A percentile compares a stretch with the other conserved stretches of the same genome.
Evolutionary conservation across 495 filamentous ascomycete species (phyloP).

Genomic region (Stereocaulon alpinum): DNA sequence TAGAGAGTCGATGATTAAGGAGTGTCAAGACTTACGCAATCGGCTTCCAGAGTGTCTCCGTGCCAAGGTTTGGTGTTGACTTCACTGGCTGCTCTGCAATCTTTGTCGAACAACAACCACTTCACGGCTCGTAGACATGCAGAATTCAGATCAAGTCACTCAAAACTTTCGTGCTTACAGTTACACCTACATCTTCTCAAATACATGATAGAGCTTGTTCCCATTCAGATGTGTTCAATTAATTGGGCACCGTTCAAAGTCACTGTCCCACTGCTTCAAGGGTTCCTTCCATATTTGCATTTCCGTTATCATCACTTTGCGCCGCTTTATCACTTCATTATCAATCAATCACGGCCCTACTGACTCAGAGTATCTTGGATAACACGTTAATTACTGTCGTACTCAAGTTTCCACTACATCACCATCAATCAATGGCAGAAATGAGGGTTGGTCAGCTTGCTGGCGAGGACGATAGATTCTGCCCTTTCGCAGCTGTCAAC

Average conservation of each 20-base stretch:
- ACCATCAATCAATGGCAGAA: not conserved
- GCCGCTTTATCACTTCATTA: too few relatives aligned
- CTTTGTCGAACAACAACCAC: not conserved
- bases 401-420: not conserved
- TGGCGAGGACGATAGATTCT: slow-evolving; percentile 38
- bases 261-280: too few relatives aligned
- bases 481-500: slow-evolving; percentile 46
- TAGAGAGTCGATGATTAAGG: too few relatives aligned
- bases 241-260: too few relatives aligned
- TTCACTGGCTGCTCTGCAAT: not conserved
- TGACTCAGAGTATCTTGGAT: not conserved
- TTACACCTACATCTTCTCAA: not conserved
- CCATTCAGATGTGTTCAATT: too few relatives aligned
- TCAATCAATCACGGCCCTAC: not conserved
- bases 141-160: not conserved
- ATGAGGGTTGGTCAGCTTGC: slow-evolving; percentile 21
- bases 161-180: too few relatives aligned
- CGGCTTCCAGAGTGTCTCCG: too few relatives aligned
- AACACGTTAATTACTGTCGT: too few relatives aligned
- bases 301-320: not conserved
- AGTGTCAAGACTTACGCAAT: too few relatives aligned
- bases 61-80: not conserved
- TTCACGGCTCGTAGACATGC: not conserved
- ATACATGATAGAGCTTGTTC: too few relatives aligned
- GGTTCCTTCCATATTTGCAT: too few relatives aligned